Conservation (phyloP, 2,329 filamentous ascomycete genomes). For the Penicillium rolfsii region DNA sequence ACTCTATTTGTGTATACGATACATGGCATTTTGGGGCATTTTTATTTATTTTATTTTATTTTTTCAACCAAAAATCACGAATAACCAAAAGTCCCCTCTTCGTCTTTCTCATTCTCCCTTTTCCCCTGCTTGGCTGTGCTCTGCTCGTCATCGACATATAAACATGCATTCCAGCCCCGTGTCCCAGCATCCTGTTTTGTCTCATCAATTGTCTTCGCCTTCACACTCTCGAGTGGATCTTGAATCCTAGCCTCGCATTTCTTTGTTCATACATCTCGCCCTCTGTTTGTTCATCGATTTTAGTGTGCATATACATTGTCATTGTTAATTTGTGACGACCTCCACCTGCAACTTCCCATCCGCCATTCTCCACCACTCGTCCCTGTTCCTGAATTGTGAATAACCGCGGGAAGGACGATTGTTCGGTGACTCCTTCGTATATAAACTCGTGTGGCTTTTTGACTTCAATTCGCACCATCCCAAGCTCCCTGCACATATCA, state of each 20-base stretch:
- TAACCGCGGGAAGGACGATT: slow-evolving; percentile 11
- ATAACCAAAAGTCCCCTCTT: slow-evolving; percentile 20
- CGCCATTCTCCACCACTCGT: not conserved
- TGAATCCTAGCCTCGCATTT: slow-evolving; percentile 20
- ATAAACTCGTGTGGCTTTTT: slow-evolving; percentile 21
- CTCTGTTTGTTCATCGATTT: slow-evolving; percentile 21
- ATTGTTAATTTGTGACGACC: slow-evolving; percentile 15
- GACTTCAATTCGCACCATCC: not conserved
- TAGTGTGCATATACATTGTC: slow-evolving; percentile 28
- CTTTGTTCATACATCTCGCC: slow-evolving; percentile 19
- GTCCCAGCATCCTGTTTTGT: slow-evolving; percentile 24
- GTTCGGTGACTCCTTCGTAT: slow-evolving; percentile 11
- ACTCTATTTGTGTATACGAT: not conserved
- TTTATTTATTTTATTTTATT: not conserved
- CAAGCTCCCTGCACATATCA: slow-evolving; percentile 18
- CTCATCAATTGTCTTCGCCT: slow-evolving; percentile 33
- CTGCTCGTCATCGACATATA: slow-evolving; percentile 39
- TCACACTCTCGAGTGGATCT: slow-evolving; percentile 25
- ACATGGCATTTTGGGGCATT: too few species aligned
- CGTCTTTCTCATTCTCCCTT: not conserved
- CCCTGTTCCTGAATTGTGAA: slow-evolving; percentile 10
- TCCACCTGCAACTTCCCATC: not conserved
- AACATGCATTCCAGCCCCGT: slow-evolving; percentile 38
- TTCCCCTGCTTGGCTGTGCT: slow-evolving; percentile 1
- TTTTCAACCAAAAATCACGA: slow-evolving; percentile 17